A percentile compares a stretch with the other conserved stretches of the same genome.
phyloP scores from a whole-genome alignment of 345 rosid species.

The Citrus reticulata region DNA sequence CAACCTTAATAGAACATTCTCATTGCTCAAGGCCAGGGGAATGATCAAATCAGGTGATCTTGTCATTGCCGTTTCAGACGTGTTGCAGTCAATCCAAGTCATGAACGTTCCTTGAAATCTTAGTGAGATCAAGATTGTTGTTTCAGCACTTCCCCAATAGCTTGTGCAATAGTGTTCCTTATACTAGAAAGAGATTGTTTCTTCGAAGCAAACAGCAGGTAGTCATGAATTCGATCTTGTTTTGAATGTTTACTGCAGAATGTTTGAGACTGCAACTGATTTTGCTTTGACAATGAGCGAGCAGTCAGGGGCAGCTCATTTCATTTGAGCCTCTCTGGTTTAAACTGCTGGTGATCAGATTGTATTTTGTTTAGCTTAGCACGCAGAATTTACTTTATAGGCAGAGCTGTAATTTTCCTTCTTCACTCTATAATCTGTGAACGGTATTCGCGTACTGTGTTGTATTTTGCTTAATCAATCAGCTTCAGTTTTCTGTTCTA shows the following conservation, averaged over 20 bases:
- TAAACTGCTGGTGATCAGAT: neutral
- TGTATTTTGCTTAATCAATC: neutral
- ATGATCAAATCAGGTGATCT: constrained; percentile 98
- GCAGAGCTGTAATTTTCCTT: constrained; percentile 7
- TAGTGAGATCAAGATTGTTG: neutral
- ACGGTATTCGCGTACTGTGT: neutral
- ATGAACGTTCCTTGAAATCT: constrained; percentile 73
- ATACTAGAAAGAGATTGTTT: constrained; percentile 18
- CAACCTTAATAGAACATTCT: constrained; percentile 87
- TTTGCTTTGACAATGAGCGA: neutral
- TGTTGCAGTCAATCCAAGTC: constrained; percentile 94
- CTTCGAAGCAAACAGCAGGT: neutral
- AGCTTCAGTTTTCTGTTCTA: neutral
- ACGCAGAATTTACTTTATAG: neutral
- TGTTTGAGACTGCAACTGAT: neutral
- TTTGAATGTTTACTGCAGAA: neutral
- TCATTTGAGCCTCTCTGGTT: neutral
- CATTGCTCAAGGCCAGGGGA: constrained; percentile 91
- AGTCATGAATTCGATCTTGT: neutral
- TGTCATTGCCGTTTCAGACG: constrained; percentile 91
- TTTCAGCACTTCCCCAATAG: constrained; percentile 1
- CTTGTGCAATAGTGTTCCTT: neutral
- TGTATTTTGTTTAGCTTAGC: neutral
- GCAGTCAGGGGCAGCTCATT: neutral
- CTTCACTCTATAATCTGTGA: too few relatives aligned